Percentiles rank a stretch among this genome's conserved stretches.
These are phyloP conservation scores for Colletotrichum sp. DNA, from an alignment of 2,329 filamentous ascomycete species.

Conservation along the genomic window DNA sequence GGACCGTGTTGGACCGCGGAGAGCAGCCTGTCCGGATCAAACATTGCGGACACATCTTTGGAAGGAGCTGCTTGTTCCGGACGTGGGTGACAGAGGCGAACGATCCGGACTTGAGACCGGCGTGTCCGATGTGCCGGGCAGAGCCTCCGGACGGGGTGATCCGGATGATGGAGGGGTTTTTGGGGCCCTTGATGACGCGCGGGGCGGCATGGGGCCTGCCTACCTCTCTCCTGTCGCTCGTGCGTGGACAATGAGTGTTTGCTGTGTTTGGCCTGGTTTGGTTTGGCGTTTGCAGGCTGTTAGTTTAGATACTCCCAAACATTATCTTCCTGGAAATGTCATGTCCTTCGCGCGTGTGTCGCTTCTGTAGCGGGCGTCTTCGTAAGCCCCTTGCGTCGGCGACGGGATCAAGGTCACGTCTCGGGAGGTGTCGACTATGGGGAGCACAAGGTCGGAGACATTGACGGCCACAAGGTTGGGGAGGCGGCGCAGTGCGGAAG, in stretches of 20 bases:
- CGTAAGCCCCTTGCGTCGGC: background rate
- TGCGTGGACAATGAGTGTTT: background rate
- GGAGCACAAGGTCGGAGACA: background rate
- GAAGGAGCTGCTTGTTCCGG: constrained; percentile 6
- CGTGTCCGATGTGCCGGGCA: background rate
- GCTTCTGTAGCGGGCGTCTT: background rate
- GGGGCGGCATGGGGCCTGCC: background rate
- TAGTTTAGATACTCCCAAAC: background rate
- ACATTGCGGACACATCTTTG: background rate
- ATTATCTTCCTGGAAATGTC: background rate
- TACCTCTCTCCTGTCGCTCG: background rate
- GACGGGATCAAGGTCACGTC: background rate
- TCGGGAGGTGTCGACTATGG: background rate
- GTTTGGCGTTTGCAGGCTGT: background rate
- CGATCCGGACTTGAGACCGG: background rate
- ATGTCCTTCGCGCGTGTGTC: background rate
- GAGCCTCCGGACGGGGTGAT: background rate
- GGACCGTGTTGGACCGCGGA: background rate
- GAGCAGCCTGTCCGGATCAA: constrained; percentile 7
- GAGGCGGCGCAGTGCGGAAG: background rate
- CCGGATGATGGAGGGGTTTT: background rate
- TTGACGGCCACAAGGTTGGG: background rate
- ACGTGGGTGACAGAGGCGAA: background rate
- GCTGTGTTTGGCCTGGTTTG: background rate
- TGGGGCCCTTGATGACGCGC: background rate